Evolutionary conservation across 2,329 filamentous ascomycete genomes (phyloP).

Genomic region (Aspergillus jensenii): DNA sequence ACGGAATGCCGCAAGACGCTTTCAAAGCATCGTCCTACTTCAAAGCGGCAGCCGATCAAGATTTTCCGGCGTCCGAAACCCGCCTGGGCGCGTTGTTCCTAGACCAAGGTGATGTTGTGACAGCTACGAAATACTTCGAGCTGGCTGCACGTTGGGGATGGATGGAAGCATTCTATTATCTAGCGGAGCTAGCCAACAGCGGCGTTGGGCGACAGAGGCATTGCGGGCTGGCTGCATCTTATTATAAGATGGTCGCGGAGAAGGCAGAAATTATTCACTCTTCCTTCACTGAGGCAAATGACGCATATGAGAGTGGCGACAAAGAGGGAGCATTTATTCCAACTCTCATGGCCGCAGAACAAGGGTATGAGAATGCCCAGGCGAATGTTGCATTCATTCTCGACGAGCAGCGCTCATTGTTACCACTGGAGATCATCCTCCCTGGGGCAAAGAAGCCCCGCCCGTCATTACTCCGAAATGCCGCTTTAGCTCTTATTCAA

Average conservation of each 20-base stretch:
- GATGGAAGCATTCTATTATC: slow-evolving; percentile 88
- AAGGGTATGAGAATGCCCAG: slow-evolving; percentile 86
- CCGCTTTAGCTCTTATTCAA: slow-evolving; percentile 76
- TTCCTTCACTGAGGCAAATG: slow-evolving; percentile 78
- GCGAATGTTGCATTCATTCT: slow-evolving; percentile 87
- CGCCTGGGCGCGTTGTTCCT: slow-evolving; percentile 81
- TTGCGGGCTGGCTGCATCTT: slow-evolving; percentile 73
- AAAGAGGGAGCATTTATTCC: slow-evolving; percentile 75
- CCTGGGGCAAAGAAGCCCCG: slow-evolving; percentile 45
- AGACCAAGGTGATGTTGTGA: slow-evolving; percentile 80
- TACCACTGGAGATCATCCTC: slow-evolving; percentile 57
- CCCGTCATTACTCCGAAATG: slow-evolving; percentile 54
- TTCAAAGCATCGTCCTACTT: slow-evolving; percentile 73
- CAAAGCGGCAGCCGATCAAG: slow-evolving; percentile 76
- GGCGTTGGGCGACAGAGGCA: slow-evolving; percentile 78
- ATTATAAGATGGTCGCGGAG: slow-evolving; percentile 80
- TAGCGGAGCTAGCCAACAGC: slow-evolving; percentile 81
- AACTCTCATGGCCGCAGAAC: slow-evolving; percentile 85
- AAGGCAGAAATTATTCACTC: slow-evolving; percentile 72
- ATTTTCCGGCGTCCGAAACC: slow-evolving; percentile 77
- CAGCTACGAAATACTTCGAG: slow-evolving; percentile 84
- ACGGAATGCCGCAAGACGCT: slow-evolving; percentile 69
- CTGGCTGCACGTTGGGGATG: slow-evolving; percentile 78
- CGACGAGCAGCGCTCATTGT: slow-evolving; percentile 66
- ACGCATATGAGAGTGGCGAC: slow-evolving; percentile 76